A percentile compares a stretch with the other conserved stretches of the same genome.
Evolutionary conservation across 495 filamentous ascomycete species (phyloP).

Genomic region (Tuber microsphaerosporum): DNA sequence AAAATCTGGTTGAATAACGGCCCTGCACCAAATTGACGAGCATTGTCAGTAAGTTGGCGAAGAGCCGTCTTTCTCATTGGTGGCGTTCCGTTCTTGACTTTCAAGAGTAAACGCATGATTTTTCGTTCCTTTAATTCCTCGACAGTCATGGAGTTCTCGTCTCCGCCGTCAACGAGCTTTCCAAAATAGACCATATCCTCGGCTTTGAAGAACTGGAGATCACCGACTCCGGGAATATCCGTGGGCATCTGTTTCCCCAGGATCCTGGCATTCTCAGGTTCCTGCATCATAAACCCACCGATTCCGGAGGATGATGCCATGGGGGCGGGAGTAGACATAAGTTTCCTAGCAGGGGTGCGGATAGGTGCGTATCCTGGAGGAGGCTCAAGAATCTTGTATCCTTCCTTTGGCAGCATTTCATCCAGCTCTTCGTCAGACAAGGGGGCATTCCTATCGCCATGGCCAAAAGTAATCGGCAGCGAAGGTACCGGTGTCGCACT

Average conservation of each 20-base stretch:
- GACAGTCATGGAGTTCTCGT: conserved; percentile 83
- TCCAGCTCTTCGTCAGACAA: conserved; percentile 92
- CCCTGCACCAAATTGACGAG: conserved; percentile 90
- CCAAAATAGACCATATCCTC: conserved; percentile 99
- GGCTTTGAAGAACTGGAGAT: conserved; percentile 96
- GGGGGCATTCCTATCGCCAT: conserved; percentile 67
- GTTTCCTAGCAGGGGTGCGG: conserved; percentile 65
- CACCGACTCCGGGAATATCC: conserved; percentile 94
- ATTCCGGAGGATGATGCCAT: conserved; percentile 56
- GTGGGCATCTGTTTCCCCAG: conserved; percentile 89
- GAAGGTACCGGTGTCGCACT: conserved; percentile 47
- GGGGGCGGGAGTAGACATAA: conserved; percentile 67
- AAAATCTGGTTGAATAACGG: conserved; percentile 97
- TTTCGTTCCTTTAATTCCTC: conserved; percentile 97
- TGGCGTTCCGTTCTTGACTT: conserved; percentile 99
- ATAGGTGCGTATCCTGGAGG: conserved; percentile 90
- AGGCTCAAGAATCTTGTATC: conserved; percentile 87
- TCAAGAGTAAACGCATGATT: conserved; percentile 93
- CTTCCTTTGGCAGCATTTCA: conserved; percentile 79
- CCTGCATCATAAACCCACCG: conserved; percentile 96
- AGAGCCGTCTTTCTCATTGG: conserved; percentile 99
- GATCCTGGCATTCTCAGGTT: conserved; percentile 70
- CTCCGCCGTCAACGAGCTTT: conserved; percentile 89
- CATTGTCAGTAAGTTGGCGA: conserved; percentile 95
- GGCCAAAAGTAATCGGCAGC: conserved; percentile 64